These are phyloP conservation scores for Saitozyma sp. DNA, from an alignment of 768 basidiomycete species.

Conservation along the genomic window DNA sequence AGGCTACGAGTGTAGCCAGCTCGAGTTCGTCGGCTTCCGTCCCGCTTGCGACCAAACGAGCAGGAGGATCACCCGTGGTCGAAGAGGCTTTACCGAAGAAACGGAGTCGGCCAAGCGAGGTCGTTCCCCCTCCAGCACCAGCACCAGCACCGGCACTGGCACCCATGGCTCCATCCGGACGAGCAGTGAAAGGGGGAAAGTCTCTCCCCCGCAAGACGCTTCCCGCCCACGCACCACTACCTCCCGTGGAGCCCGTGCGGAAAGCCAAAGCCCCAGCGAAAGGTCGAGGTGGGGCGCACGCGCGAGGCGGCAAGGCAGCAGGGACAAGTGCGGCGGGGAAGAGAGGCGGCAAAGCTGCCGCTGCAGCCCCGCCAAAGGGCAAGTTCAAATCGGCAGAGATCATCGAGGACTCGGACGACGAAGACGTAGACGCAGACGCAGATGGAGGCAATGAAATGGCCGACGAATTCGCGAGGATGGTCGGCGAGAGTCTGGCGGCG, in stretches of 20 bases:
- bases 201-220: constrained; percentile 15
- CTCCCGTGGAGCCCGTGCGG: background rate
- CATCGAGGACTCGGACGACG: constrained; percentile 46
- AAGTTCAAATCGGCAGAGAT: constrained; percentile 40
- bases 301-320: too few relatives aligned
- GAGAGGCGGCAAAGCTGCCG: background rate
- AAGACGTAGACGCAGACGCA: constrained; percentile 13
- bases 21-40: too few relatives aligned
- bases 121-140: constrained; percentile 1
- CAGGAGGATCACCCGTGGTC: too few relatives aligned
- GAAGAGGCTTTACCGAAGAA: background rate
- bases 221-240: background rate
- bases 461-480: constrained; percentile 43
- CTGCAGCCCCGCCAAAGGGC: constrained; percentile 9
- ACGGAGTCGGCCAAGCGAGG: background rate
- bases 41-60: too few relatives aligned
- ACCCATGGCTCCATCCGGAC: too few relatives aligned
- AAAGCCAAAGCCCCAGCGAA: constrained; percentile 12
- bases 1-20: too few relatives aligned
- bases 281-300: background rate
- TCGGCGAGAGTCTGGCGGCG: constrained; percentile 38
- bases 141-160: background rate
- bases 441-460: constrained; percentile 14
- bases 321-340: constrained; percentile 1
- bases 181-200: constrained; percentile 1